Evolutionary conservation across 768 basidiomycete genomes (phyloP).

Genomic region (Termitomyces sp.): DNA sequence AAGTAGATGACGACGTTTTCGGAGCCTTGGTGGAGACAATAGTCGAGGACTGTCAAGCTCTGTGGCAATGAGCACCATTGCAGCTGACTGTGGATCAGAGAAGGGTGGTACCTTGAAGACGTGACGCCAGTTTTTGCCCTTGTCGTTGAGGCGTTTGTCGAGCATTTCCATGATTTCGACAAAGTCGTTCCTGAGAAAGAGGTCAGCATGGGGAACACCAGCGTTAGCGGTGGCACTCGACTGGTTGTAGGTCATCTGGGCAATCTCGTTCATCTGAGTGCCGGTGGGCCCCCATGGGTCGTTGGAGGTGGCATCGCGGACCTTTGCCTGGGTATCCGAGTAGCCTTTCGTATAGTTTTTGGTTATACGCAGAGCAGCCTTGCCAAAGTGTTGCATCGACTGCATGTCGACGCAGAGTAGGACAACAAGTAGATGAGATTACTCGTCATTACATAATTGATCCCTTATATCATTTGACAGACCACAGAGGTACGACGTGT

Average conservation of each 20-base stretch:
- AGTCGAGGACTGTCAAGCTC: conserved; percentile 93
- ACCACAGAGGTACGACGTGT: too few relatives aligned
- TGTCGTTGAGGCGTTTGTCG: conserved; percentile 96
- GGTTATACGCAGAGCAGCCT: conserved; percentile 79
- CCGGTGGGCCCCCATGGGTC: conserved; percentile 98
- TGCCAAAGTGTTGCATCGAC: conserved; percentile 74
- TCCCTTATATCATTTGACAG: not conserved
- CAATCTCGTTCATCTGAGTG: conserved; percentile 98
- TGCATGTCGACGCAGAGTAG: not conserved
- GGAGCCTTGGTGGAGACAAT: conserved; percentile 91
- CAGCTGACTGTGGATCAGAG: not conserved
- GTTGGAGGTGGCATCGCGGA: conserved; percentile 94
- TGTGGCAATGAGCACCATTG: conserved; percentile 19
- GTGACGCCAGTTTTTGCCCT: conserved; percentile 99
- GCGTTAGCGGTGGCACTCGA: conserved; percentile 20
- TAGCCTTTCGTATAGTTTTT: conserved; percentile 97
- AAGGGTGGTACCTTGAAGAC: conserved; percentile 79
- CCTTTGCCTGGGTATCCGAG: conserved; percentile 92
- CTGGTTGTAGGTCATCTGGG: conserved; percentile 97
- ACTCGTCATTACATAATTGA: not conserved
- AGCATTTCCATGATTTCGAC: conserved; percentile 99
- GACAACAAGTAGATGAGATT: not conserved
- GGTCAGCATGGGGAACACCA: not conserved
- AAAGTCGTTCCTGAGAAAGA: conserved; percentile 71
- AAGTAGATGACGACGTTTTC: conserved; percentile 99